Conservation (phyloP, 23 red algal species). For the Gracilaria gracilis region DNA sequence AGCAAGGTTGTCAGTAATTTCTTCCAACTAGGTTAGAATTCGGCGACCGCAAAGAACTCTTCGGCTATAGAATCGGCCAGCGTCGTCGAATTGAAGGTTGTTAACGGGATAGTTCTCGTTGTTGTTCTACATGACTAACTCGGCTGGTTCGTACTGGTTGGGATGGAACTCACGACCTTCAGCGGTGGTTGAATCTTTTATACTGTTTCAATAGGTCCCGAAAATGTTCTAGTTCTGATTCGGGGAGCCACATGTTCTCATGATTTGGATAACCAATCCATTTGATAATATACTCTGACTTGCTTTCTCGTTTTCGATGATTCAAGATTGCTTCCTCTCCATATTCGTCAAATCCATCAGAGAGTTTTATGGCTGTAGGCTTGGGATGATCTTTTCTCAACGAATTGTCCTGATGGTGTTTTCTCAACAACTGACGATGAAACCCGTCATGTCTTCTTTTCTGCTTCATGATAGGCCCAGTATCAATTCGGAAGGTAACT, state of each 20-base stretch:
- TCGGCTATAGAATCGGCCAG: background rate
- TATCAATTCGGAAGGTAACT: background rate
- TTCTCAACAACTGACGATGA: background rate
- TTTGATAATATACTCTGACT: slow-evolving; percentile 2
- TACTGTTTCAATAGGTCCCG: background rate
- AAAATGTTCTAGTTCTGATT: background rate
- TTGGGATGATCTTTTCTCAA: background rate
- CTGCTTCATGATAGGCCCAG: background rate
- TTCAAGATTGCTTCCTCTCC: slow-evolving; percentile 36
- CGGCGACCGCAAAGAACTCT: background rate
- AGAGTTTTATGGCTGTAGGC: background rate
- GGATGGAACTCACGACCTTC: background rate
- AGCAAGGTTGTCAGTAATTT: background rate
- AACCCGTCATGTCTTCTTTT: background rate
- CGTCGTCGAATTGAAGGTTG: background rate
- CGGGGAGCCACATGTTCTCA: slow-evolving; percentile 8
- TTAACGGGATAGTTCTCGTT: background rate
- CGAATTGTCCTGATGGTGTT: background rate
- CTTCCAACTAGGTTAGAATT: background rate
- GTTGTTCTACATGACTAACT: background rate
- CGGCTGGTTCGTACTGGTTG: background rate
- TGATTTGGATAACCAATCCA: slow-evolving; percentile 29
- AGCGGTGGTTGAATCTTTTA: background rate
- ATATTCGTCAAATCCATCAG: background rate
- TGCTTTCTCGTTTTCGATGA: background rate